A percentile compares a stretch with the other conserved stretches of the same genome.
Evolutionary conservation across 768 basidiomycete species (phyloP).

Genomic region (Paxillus rubicundulus): DNA sequence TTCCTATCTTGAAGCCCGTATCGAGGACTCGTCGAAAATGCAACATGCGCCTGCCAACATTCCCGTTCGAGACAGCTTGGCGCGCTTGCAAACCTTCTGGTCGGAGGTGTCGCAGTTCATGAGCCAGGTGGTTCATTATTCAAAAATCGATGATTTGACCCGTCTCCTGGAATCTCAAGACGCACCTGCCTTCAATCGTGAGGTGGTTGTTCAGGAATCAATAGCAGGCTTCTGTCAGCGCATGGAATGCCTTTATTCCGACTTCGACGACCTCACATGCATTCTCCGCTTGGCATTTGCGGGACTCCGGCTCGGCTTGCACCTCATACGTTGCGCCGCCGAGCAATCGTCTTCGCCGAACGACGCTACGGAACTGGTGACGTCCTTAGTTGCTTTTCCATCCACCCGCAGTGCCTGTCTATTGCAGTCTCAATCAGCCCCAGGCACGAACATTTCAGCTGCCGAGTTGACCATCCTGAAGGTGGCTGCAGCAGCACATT

Average conservation of each 20-base stretch:
- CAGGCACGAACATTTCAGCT: constrained; percentile 14
- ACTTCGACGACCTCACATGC: constrained; percentile 66
- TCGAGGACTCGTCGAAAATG: constrained; percentile 32
- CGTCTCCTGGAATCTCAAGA: constrained; percentile 36
- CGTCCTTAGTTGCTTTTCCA: constrained; percentile 53
- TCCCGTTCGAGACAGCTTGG: constrained; percentile 40
- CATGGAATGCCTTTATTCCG: constrained; percentile 61
- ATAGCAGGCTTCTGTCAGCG: constrained; percentile 76
- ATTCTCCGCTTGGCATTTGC: constrained; percentile 67
- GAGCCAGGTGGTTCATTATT: constrained; percentile 46
- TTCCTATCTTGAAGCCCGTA: constrained; percentile 39
- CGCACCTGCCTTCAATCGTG: constrained; percentile 45
- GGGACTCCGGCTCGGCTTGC: constrained; percentile 70
- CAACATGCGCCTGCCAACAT: constrained; percentile 22
- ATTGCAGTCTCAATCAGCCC: constrained; percentile 28
- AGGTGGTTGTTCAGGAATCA: constrained; percentile 75
- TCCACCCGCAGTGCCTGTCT: constrained; percentile 42
- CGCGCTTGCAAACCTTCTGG: constrained; percentile 66
- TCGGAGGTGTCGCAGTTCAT: constrained; percentile 76
- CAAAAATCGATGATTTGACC: constrained; percentile 51
- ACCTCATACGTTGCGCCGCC: constrained; percentile 40
- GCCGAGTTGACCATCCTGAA: constrained; percentile 39
- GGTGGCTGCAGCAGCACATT: constrained; percentile 41
- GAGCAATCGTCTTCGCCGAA: constrained; percentile 16
- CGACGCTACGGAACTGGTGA: constrained; percentile 21